Evolutionary conservation across 2,329 filamentous ascomycete genomes (phyloP).

Genomic region (Pseudodiploospora longispora): DNA sequence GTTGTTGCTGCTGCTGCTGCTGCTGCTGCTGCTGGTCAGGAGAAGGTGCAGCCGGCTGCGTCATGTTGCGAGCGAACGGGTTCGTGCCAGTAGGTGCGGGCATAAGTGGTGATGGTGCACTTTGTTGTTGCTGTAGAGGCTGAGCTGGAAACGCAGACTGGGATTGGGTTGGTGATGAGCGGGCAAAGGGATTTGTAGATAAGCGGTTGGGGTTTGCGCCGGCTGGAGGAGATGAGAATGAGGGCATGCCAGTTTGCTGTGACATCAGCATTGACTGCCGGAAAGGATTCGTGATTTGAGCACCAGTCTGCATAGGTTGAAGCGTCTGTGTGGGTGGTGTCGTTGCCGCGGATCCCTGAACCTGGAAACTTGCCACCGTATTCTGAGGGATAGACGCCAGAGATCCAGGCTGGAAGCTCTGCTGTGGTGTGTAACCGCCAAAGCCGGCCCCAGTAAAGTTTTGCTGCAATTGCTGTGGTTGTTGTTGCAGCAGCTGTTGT

Average conservation of each 20-base stretch:
- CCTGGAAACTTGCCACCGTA: conserved; percentile 42
- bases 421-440: conserved; percentile 68
- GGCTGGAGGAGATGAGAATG: conserved; percentile 36
- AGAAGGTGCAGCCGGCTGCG: neutral
- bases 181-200: conserved; percentile 83
- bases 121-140: conserved; percentile 20
- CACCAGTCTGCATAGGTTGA: conserved; percentile 41
- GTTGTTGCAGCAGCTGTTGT: conserved; percentile 30
- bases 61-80: conserved; percentile 45
- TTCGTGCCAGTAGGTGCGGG: conserved; percentile 50
- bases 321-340: conserved; percentile 22
- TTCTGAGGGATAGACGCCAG: conserved; percentile 53
- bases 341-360: conserved; percentile 12
- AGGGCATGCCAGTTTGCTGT: conserved; percentile 39
- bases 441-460: conserved; percentile 67
- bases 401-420: conserved; percentile 43
- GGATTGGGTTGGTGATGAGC: conserved; percentile 41
- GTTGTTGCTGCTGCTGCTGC: conserved; percentile 38
- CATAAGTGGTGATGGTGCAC: conserved; percentile 32
- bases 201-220: conserved; percentile 44
- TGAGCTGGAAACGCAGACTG: conserved; percentile 20
- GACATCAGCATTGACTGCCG: conserved; percentile 75
- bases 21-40: conserved; percentile 19
- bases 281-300: conserved; percentile 76
- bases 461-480: conserved; percentile 36